Base-by-base conservation (phyloP, 768 basidiomycete genomes). In the Boletus rufocinnamomeus region DNA sequence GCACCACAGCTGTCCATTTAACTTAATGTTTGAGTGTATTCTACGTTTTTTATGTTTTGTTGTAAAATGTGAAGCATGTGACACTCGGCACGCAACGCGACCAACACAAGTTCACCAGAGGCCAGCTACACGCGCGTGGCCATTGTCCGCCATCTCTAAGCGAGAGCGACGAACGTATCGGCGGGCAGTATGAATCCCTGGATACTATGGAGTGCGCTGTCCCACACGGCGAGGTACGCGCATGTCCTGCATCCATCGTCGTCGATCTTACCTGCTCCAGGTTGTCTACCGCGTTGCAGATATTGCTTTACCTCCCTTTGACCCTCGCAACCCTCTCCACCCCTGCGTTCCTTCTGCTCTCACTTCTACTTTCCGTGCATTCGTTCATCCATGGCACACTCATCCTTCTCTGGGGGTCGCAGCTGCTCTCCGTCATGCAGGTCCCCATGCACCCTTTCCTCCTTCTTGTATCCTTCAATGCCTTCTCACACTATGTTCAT, bases 381-480 rank as follows among this genome's bases (percentile, higher is more conserved):
- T 84, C 90, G 1, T 79, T 93, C 72, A 84, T 93, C 48, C 92
- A 94, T 78, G 90, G 91, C 56, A 90, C 90, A 2, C 79, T 93
- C 66, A 77, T 84, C 58, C 79, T 89, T 43, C 63, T 91, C 57
- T 89, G 85, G 84, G 84, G 84, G 56, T 89, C 89, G 14, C 77
- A 84, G 47, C 81, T 84, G 16, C 79, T 93, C 51, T 85, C 89
- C 16, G 80, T 94, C 58, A 78, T 93, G 56, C 92, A 94, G 75
- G 82, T 93, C 34, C 92, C 92, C 10, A 86, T 92, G 79, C 91
- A 93, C 71, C 86, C 91, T 0, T 91, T 93, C 74, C 81, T 94
- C 35, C 84, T 94, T 44, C 86, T 94, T 50, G 83, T 93, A 57
- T 90, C 84, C 70, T 94, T 94, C 82, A 94, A 94, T 70, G 80